A percentile compares a stretch with the other conserved stretches of the same genome.
These are phyloP conservation scores for Saturnispora saitoi DNA, from an alignment of 805 yeast genomes.

Conservation along the genomic window DNA sequence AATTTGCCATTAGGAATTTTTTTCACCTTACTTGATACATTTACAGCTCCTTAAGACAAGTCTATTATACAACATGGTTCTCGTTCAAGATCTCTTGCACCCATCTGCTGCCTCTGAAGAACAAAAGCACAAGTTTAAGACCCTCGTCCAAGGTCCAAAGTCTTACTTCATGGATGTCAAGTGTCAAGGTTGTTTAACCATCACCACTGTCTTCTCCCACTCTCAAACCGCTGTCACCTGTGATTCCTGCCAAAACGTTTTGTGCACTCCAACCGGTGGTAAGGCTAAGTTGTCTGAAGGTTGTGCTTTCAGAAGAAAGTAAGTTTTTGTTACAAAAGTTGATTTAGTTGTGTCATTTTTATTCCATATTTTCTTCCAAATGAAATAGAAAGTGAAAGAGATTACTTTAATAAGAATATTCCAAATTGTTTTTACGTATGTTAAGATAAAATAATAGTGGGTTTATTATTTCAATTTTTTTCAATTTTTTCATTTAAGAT, in stretches of 20 bases:
- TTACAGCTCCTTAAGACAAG: conserved; percentile 7
- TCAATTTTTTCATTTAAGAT: neutral
- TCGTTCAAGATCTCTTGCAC: conserved; percentile 98
- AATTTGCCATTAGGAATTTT: conserved; percentile 3
- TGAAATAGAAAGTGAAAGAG: neutral
- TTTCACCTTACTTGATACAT: neutral
- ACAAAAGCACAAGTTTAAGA: conserved; percentile 94
- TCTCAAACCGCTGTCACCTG: conserved; percentile 99
- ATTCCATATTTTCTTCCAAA: neutral
- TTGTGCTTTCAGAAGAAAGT: conserved; percentile 98
- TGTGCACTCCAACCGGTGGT: conserved; percentile 99
- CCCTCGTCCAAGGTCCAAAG: conserved; percentile 96
- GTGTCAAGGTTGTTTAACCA: conserved; percentile 98
- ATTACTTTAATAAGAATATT: neutral
- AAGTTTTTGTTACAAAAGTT: conserved; percentile 27
- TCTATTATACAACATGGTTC: conserved; percentile 46
- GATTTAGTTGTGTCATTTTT: neutral
- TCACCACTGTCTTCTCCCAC: conserved; percentile 98
- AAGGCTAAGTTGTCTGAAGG: conserved; percentile 99
- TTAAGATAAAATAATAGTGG: neutral
- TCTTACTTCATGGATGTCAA: conserved; percentile 99
- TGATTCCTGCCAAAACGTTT: conserved; percentile 96
- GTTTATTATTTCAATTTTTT: neutral
- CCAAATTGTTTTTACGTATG: neutral
- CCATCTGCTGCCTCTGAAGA: conserved; percentile 97